phyloP scores from a whole-genome alignment of 345 rosid genomes.

The Dipteronia sinensis region DNA sequence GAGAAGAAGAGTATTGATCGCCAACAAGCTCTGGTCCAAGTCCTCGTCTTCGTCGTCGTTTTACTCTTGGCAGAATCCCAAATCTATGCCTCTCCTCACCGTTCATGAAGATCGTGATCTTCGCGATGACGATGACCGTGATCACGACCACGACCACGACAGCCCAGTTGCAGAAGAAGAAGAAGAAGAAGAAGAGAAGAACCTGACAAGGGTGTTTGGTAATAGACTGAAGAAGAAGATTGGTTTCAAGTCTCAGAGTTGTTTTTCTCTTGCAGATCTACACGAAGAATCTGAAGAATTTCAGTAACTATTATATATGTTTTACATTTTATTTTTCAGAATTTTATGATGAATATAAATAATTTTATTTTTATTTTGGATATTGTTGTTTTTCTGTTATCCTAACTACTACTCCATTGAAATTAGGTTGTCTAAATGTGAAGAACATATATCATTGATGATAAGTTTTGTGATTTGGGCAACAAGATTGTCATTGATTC shows the following conservation, averaged over 20 bases:
- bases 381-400: too few relatives aligned
- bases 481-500: neutral
- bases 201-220: neutral
- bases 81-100: slow-evolving; percentile 80
- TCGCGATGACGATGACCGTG: slow-evolving; percentile 12
- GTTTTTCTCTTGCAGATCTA: slow-evolving; percentile 75
- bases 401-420: too few relatives aligned
- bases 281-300: slow-evolving; percentile 39
- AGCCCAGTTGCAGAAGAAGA: slow-evolving; percentile 19
- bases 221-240: slow-evolving; percentile 4
- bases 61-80: slow-evolving; percentile 57
- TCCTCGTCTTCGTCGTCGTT: slow-evolving; percentile 33
- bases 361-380: neutral
- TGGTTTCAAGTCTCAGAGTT: slow-evolving; percentile 54
- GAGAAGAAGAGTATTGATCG: slow-evolving; percentile 62
- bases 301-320: too few relatives aligned
- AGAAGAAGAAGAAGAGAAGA: neutral
- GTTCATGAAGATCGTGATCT: slow-evolving; percentile 41
- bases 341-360: neutral
- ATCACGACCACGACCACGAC: slow-evolving; percentile 18
- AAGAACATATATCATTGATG: too few relatives aligned
- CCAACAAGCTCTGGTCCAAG: slow-evolving; percentile 42
- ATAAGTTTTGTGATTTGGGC: neutral
- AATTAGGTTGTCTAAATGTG: too few relatives aligned
- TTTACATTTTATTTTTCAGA: neutral